Conservation (phyloP, 331 rosid species). For the Quercus phellos region DNA sequence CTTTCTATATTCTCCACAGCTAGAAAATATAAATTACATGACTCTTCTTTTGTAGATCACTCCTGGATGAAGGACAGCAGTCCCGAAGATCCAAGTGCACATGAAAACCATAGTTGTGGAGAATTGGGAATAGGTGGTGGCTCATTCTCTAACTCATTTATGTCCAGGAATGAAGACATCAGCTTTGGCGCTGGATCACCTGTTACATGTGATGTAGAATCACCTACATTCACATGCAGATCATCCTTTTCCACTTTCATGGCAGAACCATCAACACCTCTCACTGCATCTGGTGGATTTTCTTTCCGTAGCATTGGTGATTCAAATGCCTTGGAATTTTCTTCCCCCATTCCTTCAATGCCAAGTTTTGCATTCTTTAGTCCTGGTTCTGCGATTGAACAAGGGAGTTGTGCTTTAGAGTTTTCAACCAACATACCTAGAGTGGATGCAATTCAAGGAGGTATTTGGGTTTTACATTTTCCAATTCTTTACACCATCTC, state of each 20-base stretch:
- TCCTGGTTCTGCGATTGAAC: conserved; percentile 47
- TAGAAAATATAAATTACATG: background rate
- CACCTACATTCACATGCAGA: conserved; percentile 74
- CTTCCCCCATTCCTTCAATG: conserved; percentile 63
- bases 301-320: conserved; percentile 51
- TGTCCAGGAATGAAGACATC: conserved; percentile 71
- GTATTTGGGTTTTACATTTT: conserved; percentile 27
- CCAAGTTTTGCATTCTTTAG: conserved; percentile 93
- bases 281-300: conserved; percentile 57
- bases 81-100: conserved; percentile 33
- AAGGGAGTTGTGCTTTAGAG: conserved; percentile 45
- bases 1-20: background rate
- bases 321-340: conserved; percentile 38
- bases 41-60: conserved; percentile 48
- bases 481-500: background rate
- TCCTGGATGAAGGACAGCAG: conserved; percentile 56
- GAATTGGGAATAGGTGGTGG: conserved; percentile 41
- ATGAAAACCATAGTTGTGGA: conserved; percentile 25
- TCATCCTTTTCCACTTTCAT: conserved; percentile 77
- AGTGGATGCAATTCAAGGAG: conserved; percentile 42
- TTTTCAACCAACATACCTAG: conserved; percentile 36
- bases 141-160: conserved; percentile 56
- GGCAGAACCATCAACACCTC: conserved; percentile 57
- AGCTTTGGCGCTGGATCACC: conserved; percentile 64
- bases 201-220: conserved; percentile 40